Evolutionary conservation across 2,329 filamentous ascomycete species (phyloP).

Genomic region (Aureobasidium sp.): DNA sequence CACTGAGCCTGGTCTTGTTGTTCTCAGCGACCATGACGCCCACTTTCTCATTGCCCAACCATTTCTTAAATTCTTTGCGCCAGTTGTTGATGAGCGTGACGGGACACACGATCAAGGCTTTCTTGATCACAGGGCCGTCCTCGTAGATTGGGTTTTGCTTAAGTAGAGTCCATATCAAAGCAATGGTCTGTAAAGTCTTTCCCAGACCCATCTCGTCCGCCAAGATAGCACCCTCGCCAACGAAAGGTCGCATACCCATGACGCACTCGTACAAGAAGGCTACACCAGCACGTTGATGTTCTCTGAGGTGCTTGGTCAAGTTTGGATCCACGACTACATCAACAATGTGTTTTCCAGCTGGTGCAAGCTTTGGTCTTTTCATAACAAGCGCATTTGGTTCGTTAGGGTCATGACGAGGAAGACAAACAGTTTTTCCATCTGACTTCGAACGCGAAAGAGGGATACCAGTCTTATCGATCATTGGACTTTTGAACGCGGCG

Average conservation of each 20-base stretch:
- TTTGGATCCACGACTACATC: constrained; percentile 68
- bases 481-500: constrained; percentile 53
- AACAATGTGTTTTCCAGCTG: constrained; percentile 58
- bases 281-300: constrained; percentile 64
- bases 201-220: constrained; percentile 72
- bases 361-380: constrained; percentile 51
- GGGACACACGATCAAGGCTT: constrained; percentile 66
- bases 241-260: constrained; percentile 62
- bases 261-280: constrained; percentile 68
- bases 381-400: constrained; percentile 58
- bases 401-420: constrained; percentile 59
- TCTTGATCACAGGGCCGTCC: constrained; percentile 55
- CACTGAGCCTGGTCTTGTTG: constrained; percentile 53
- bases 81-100: constrained; percentile 67
- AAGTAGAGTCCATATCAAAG: constrained; percentile 63
- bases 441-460: constrained; percentile 31
- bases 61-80: constrained; percentile 66
- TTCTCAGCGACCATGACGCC: constrained; percentile 61
- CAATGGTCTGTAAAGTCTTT: constrained; percentile 67
- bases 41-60: constrained; percentile 63
- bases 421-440: constrained; percentile 39
- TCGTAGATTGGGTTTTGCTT: constrained; percentile 64
- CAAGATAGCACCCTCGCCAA: constrained; percentile 62
- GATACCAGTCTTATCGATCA: constrained; percentile 48
- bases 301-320: constrained; percentile 54